Percentiles rank a stretch among this genome's conserved stretches.
These are phyloP conservation scores for Colletotrichum tabaci DNA, from an alignment of 2,329 filamentous ascomycete species.

Conservation along the genomic window DNA sequence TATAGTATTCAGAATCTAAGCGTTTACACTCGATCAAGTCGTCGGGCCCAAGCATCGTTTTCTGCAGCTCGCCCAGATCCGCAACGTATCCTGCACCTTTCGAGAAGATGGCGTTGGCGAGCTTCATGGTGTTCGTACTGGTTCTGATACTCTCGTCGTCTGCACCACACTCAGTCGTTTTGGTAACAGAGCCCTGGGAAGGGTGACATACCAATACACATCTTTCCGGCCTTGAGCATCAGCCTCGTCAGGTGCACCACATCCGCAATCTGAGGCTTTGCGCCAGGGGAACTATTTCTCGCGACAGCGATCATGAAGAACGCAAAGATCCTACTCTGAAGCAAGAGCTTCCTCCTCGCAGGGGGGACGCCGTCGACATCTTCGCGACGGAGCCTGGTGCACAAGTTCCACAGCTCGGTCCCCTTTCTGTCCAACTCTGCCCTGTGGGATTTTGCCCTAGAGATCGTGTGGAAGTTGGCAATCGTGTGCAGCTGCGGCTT, in stretches of 20 bases:
- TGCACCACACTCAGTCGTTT: constrained; percentile 45
- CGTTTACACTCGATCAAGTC: constrained; percentile 51
- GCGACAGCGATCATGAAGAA: constrained; percentile 78
- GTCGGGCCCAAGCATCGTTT: constrained; percentile 47
- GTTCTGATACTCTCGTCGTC: constrained; percentile 64
- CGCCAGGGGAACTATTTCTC: constrained; percentile 50
- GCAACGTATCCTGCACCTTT: constrained; percentile 72
- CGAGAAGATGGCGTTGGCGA: constrained; percentile 74
- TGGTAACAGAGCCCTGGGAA: constrained; percentile 7
- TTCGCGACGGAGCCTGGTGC: constrained; percentile 65
- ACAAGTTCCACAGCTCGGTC: constrained; percentile 77
- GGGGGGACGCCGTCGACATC: constrained; percentile 45
- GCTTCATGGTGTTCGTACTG: constrained; percentile 49
- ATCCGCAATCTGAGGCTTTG: constrained; percentile 49
- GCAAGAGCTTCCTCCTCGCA: constrained; percentile 51
- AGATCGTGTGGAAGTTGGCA: background rate
- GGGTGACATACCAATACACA: constrained; percentile 70
- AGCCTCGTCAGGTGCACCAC: constrained; percentile 74
- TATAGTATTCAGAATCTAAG: constrained; percentile 74
- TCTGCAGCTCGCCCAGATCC: constrained; percentile 50
- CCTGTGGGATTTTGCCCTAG: constrained; percentile 6
- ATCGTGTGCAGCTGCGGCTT: constrained; percentile 40
- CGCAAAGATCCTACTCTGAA: constrained; percentile 67
- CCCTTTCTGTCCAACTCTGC: constrained; percentile 69
- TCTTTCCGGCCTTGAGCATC: constrained; percentile 75